Conservation (phyloP, 495 filamentous ascomycete genomes). For the Aspergillus bertholletiae region DNA sequence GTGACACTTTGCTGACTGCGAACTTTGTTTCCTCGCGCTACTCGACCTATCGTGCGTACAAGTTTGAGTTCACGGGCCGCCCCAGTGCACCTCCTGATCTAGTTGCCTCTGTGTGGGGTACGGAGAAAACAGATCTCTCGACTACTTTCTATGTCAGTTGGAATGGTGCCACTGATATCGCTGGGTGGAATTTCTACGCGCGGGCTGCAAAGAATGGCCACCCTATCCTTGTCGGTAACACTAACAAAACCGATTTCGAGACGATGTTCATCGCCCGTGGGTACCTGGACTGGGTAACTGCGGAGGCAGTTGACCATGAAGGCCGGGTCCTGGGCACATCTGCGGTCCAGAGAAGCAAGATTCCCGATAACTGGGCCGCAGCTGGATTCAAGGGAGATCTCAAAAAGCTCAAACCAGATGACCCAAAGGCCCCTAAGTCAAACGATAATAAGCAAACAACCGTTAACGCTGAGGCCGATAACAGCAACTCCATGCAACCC, state of each 20-base stretch:
- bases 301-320: slow-evolving; percentile 36
- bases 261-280: slow-evolving; percentile 29
- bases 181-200: slow-evolving; percentile 30
- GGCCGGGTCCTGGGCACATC: slow-evolving; percentile 10
- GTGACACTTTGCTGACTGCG: slow-evolving; percentile 35
- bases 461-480: slow-evolving; percentile 11
- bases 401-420: not conserved
- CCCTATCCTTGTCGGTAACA: slow-evolving; percentile 22
- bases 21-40: slow-evolving; percentile 14
- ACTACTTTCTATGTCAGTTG: slow-evolving; percentile 30
- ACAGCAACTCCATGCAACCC: slow-evolving; percentile 30
- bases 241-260: slow-evolving; percentile 26
- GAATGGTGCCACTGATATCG: slow-evolving; percentile 39
- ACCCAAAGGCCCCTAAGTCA: not conserved
- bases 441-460: not conserved
- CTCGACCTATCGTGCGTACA: slow-evolving; percentile 22
- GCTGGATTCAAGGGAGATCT: not conserved
- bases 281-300: slow-evolving; percentile 43
- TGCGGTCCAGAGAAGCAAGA: not conserved
- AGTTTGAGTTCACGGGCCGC: slow-evolving; percentile 20
- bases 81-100: slow-evolving; percentile 23
- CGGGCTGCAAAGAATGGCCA: slow-evolving; percentile 21
- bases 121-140: not conserved
- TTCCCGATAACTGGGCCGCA: slow-evolving; percentile 6
- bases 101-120: slow-evolving; percentile 9